Base-by-base conservation (phyloP, 2,329 filamentous ascomycete species). In the Curvularia sp. region DNA sequence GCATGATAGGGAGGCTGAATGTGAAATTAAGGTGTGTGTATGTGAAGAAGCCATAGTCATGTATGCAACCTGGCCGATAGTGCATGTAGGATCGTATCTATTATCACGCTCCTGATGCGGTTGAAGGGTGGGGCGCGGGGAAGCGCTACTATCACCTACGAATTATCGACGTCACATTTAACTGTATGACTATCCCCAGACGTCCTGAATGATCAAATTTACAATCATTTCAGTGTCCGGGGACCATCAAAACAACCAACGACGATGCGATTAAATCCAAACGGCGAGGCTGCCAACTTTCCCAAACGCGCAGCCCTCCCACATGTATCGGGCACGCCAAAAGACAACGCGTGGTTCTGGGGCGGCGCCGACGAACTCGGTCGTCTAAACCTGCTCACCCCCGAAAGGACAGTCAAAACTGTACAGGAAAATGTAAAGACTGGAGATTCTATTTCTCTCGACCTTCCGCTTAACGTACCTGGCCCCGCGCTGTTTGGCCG, bases 361-460 rank as follows among this genome's bases (percentile, higher is more conserved):
- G 67, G 66, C 24, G 64, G 66, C 15, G 57, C 51, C 41, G 65
- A 70, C 55, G 65, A 66, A 72, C 78, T 89, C 2, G 87, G 86
- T 9, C 85, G 84, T 24, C 72, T 89, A 20, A 89, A 89, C 70
- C 81, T 86, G 28, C 79, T 89, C 13, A 88, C 84, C 0, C 79
- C 85, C 51, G 77, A 82, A 54, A 75, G 83, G 18, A 84, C 87
- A 20, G 79, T 79, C 10, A 77, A 79, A 35, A 82, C 84, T 1
- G 82, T 84, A 22, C 76, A 75, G 58, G 78, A 77, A 70, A 64
- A 58, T 33, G 86, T 89, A 61, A 76, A 79, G 60, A 85, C 83
- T 6, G 86, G 87, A 12, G 57, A 59, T 20, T 62, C 67, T n/a
- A 38, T 89, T 51, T 86, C 84, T 1, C 80, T 88, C 20, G 86